phyloP scores from a whole-genome alignment of 495 filamentous ascomycete species.

The Penicillium ucsense region DNA sequence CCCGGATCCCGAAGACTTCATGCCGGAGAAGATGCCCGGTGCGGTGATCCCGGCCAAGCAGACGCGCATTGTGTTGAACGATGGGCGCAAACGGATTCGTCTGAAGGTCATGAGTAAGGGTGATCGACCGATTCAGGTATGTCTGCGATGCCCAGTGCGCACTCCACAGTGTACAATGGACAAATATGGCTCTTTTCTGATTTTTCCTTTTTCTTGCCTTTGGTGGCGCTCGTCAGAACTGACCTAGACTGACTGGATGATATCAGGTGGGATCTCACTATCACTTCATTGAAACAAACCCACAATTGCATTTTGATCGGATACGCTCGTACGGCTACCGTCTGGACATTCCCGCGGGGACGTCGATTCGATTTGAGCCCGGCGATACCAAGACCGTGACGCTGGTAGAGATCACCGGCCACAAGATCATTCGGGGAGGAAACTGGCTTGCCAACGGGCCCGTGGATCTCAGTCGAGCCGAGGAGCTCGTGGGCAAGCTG shows the following conservation, averaged over 20 bases:
- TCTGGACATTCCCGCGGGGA: conserved; percentile 85
- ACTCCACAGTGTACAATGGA: background rate
- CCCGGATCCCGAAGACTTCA: conserved; percentile 50
- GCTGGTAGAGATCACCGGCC: conserved; percentile 81
- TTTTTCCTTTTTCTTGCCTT: no score
- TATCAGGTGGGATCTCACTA: conserved; percentile 84
- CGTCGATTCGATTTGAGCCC: conserved; percentile 89
- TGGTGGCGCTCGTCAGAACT: background rate
- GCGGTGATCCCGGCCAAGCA: conserved; percentile 65
- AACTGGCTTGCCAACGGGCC: conserved; percentile 67
- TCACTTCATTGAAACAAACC: conserved; percentile 92
- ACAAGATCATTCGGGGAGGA: conserved; percentile 74
- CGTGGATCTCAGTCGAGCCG: conserved; percentile 50
- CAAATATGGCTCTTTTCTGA: no score
- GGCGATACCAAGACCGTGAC: conserved; percentile 91
- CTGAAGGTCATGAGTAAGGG: conserved; percentile 78
- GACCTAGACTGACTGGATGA: background rate
- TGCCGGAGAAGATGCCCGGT: conserved; percentile 61
- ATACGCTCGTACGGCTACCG: conserved; percentile 72
- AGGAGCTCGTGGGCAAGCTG: conserved; percentile 58
- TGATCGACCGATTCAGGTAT: conserved; percentile 81
- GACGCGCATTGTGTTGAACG: conserved; percentile 55
- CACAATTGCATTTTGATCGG: conserved; percentile 87
- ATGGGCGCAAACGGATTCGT: conserved; percentile 61
- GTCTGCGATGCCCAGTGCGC: background rate